These are phyloP conservation scores for Naganishia randhawae DNA, from an alignment of 768 basidiomycete genomes.

Conservation along the genomic window DNA sequence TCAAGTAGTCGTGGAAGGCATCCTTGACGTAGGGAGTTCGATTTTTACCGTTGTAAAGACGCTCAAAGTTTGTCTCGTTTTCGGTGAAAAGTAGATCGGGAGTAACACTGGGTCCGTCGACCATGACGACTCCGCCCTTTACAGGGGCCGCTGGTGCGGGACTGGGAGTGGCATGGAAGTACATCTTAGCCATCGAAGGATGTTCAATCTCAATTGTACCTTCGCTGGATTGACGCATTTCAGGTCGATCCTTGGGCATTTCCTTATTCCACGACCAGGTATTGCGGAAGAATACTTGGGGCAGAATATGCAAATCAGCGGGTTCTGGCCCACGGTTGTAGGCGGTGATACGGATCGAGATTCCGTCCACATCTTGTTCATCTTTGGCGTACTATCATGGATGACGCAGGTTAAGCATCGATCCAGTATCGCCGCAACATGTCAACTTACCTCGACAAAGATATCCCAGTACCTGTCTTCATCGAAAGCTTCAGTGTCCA, in stretches of 20 bases:
- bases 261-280: conserved; percentile 87
- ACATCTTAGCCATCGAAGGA: conserved; percentile 66
- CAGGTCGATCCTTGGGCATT: conserved; percentile 50
- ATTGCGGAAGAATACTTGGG: conserved; percentile 95
- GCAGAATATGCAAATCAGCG: conserved; percentile 87
- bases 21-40: conserved; percentile 82
- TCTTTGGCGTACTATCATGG: conserved; percentile 88
- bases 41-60: conserved; percentile 86
- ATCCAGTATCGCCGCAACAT: conserved; percentile 5
- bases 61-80: conserved; percentile 91
- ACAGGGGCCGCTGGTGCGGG: conserved; percentile 78
- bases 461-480: conserved; percentile 97
- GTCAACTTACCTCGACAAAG: conserved; percentile 79
- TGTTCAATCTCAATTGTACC: conserved; percentile 60
- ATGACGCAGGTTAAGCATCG: conserved; percentile 25
- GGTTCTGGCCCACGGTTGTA: conserved; percentile 97
- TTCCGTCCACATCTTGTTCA: conserved; percentile 77
- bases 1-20: conserved; percentile 96
- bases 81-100: conserved; percentile 91
- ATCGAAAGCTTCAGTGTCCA: conserved; percentile 87
- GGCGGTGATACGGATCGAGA: conserved; percentile 88
- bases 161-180: conserved; percentile 84
- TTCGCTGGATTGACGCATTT: conserved; percentile 49
- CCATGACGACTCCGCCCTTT: conserved; percentile 58
- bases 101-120: conserved; percentile 63